Evolutionary conservation across 176 grass and related monocot species (phyloP).

Genomic region (Cenchrus fungigraminus): DNA sequence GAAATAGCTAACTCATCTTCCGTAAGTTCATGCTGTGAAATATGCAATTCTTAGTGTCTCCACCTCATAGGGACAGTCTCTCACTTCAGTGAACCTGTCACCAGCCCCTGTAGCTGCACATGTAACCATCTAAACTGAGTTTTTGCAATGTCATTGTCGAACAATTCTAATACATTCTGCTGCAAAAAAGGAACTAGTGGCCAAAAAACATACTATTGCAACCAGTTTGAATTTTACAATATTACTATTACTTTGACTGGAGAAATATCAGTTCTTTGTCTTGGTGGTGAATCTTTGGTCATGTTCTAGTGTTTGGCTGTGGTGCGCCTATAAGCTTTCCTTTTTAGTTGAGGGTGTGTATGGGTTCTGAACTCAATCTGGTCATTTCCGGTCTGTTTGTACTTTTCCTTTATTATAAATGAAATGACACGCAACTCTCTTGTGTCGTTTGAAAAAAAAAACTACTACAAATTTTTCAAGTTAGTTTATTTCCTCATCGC

Average conservation of each 20-base stretch:
- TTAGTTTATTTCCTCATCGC: slow-evolving; percentile 5
- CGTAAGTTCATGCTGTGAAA: slow-evolving; percentile 47
- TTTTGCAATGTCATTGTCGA: not conserved
- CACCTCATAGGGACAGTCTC: not conserved
- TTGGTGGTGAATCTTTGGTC: not conserved
- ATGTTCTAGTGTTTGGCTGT: not conserved
- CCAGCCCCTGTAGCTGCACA: not conserved
- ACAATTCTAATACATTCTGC: not conserved
- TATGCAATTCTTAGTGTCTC: not conserved
- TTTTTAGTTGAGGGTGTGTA: no score
- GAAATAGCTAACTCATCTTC: slow-evolving; percentile 55
- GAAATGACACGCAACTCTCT: no score
- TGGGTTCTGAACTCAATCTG: no score
- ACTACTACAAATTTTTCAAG: not conserved
- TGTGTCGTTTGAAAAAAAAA: not conserved
- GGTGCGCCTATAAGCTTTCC: no score
- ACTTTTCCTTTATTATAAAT: no score
- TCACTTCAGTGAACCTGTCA: not conserved
- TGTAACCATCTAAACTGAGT: not conserved
- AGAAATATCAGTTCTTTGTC: slow-evolving; percentile 18
- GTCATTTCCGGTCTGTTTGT: no score
- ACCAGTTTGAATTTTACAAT: not conserved
- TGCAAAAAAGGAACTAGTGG: not conserved
- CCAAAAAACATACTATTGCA: not conserved
- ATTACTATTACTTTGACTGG: not conserved